Evolutionary conservation across 371 early-diverging fungal species (phyloP).

Genomic region (Polyrhizophydium stewartii): DNA sequence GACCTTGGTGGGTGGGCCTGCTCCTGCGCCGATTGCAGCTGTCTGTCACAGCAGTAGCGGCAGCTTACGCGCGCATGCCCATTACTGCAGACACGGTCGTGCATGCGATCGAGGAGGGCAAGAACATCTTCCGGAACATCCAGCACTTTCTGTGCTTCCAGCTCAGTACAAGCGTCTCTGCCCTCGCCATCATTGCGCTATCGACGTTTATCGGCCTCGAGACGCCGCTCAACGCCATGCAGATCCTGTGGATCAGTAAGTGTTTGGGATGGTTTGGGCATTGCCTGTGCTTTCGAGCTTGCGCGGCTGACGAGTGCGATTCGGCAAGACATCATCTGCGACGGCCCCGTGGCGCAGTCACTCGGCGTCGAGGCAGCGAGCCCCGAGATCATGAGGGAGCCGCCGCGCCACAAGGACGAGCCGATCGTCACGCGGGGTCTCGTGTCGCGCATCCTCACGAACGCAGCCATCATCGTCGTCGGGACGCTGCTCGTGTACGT

Average conservation of each 20-base stretch:
- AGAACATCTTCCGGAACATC: constrained; percentile 89
- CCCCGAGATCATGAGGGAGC: constrained; percentile 75
- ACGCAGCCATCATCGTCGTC: constrained; percentile 74
- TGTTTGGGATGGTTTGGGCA: too few species aligned
- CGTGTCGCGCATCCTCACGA: constrained; percentile 69
- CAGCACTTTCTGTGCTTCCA: constrained; percentile 89
- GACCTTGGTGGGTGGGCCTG: constrained; percentile 53
- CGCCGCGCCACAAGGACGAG: constrained; percentile 69
- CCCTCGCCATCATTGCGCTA: constrained; percentile 80
- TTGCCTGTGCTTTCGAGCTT: too few species aligned
- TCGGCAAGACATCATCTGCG: constrained; percentile 79
- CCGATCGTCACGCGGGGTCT: constrained; percentile 75
- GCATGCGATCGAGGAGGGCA: constrained; percentile 88
- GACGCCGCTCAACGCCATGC: constrained; percentile 97
- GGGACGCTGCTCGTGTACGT: constrained; percentile 86
- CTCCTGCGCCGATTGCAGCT: not conserved
- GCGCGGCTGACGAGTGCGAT: not conserved
- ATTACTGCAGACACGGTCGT: constrained; percentile 56
- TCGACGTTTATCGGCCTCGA: constrained; percentile 79
- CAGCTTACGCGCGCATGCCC: not conserved
- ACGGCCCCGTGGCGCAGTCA: constrained; percentile 90
- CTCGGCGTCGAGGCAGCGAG: constrained; percentile 84
- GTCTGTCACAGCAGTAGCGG: too few species aligned
- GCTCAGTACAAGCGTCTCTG: constrained; percentile 78
- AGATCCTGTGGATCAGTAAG: constrained; percentile 87